Conservation (phyloP, 2,329 filamentous ascomycete genomes). For the Aspergillus texensis region DNA sequence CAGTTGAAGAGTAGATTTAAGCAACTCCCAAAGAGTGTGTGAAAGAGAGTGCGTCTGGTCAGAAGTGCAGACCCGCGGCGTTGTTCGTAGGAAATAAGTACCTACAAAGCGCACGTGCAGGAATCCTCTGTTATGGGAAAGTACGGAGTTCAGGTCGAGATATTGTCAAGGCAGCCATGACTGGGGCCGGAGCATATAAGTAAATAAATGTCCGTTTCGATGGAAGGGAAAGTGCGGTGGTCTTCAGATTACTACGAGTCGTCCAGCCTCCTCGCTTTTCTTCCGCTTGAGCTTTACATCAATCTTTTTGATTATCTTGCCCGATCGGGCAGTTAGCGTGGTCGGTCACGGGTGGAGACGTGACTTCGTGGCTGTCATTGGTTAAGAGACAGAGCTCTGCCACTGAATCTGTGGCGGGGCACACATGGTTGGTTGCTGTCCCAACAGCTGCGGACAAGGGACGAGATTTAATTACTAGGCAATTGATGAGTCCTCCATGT, state of each 20-base stretch:
- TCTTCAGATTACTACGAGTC: constrained; percentile 8
- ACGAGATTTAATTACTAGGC: background rate
- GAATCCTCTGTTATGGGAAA: background rate
- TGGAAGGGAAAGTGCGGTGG: background rate
- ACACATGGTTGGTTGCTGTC: background rate
- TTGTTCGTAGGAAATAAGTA: background rate
- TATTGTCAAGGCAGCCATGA: constrained; percentile 1
- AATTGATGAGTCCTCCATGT: background rate
- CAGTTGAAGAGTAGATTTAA: background rate
- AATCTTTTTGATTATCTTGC: constrained; percentile 8
- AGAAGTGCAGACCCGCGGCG: background rate
- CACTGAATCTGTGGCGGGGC: constrained; percentile 4
- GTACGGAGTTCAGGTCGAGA: too few relatives aligned
- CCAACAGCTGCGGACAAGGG: background rate
- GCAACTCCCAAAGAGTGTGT: background rate
- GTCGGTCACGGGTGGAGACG: background rate
- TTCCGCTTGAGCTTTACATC: constrained; percentile 2
- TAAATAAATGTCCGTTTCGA: background rate
- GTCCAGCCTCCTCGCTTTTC: constrained; percentile 23
- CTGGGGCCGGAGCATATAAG: background rate
- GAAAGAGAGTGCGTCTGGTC: background rate
- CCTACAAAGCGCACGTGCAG: background rate
- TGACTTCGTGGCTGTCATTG: constrained; percentile 5
- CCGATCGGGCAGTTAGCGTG: constrained; percentile 9
- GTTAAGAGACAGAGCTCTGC: background rate